Evolutionary conservation across 2,329 filamentous ascomycete genomes (phyloP), one percentile per base, ranked within the genome.

Genomic region (Pleurostoma richardsiae): DNA sequence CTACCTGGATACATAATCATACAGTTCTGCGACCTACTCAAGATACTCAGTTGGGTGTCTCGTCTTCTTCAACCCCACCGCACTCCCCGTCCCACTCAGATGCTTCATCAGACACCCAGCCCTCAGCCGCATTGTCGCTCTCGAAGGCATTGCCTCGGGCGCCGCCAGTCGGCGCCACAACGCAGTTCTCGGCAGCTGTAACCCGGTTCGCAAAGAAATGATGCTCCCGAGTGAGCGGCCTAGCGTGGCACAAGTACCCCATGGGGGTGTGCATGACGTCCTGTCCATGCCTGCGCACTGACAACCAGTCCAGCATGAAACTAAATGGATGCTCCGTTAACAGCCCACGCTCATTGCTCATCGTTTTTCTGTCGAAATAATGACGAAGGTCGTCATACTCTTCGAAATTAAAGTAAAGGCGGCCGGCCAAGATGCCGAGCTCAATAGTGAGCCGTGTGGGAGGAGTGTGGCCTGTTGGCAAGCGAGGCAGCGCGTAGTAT

Each of bases 181-280:
- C 19, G 19, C 19, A 19, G 19, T 19, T 19, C 19, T 19, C 19
- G 19, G 5, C 38, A 6, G 38, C 43, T 5, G 8, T 10, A 2
- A 33, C 10, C 5, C 26, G 28, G 1, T 10, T 10, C 6, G 29
- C 36, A 11, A 84, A 83, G 61, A 83, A 83, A 0, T 73, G 62
- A 44, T 82, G 79, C 10, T 65, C 65, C 4, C 60, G 56, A 0
- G 61, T 61, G 0, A 84, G 62, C 0, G 63, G 56, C 49, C 76
- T 78, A 10, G 78, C 75, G 10, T 76, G 73, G 3, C 72, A 73
- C 4, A 83, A 47, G 53, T 74, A 77, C 0, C 79, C 79, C 71
- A 83, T 82, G 0, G 79, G 80, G 0, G 78, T 83, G 29, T 82
- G 74, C 10, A 70, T 55, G 44, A 83, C 72, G 48, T 84, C 79